Evolutionary conservation across 495 filamentous ascomycete genomes (phyloP).

Genomic region (Collariella sp.): DNA sequence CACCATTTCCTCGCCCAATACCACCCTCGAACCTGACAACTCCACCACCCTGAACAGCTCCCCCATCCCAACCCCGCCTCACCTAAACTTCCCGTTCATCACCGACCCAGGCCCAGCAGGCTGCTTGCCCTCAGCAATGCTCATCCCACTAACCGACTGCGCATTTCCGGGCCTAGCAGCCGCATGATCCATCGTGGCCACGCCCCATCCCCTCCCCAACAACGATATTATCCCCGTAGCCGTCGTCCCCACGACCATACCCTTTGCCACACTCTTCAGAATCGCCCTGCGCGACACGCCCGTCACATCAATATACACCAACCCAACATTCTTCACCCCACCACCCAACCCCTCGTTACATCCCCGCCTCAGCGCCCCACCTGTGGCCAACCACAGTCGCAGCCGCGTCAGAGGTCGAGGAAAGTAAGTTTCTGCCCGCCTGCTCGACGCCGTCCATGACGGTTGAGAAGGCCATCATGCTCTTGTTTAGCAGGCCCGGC

Average conservation of each 20-base stretch:
- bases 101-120: constrained; percentile 12
- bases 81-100: constrained; percentile 13
- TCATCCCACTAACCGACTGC: constrained; percentile 15
- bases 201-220: constrained; percentile 68
- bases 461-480: constrained; percentile 91
- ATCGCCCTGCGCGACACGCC: constrained; percentile 83
- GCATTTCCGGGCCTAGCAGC: background rate
- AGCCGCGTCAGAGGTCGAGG: constrained; percentile 62
- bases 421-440: constrained; percentile 65
- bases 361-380: constrained; percentile 75
- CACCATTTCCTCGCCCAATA: background rate
- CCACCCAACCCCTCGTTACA: constrained; percentile 66
- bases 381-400: constrained; percentile 73
- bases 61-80: background rate
- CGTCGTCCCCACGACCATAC: constrained; percentile 93
- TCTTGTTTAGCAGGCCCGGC: constrained; percentile 88
- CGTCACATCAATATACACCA: constrained; percentile 96
- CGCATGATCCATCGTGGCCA: constrained; percentile 10
- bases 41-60: background rate
- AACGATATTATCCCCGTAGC: constrained; percentile 72
- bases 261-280: constrained; percentile 88
- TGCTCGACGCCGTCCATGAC: constrained; percentile 89
- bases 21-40: no score
- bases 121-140: constrained; percentile 21
- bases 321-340: constrained; percentile 86